Conservation (phyloP, 768 basidiomycete genomes). For the Suillus brevipes region DNA sequence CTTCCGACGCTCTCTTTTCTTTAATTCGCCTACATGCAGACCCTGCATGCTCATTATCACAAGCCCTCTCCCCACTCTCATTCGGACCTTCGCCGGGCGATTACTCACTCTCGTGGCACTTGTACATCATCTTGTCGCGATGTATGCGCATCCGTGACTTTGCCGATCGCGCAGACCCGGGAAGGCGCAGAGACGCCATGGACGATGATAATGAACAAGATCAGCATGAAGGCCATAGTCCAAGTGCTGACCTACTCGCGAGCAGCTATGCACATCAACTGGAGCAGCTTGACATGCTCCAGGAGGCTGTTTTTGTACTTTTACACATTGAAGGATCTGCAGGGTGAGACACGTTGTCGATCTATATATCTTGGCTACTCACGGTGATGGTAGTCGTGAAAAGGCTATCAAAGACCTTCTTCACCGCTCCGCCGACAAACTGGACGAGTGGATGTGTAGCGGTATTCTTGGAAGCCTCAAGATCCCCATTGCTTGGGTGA, state of each 20-base stretch:
- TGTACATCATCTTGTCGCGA: constrained; percentile 84
- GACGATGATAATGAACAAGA: constrained; percentile 45
- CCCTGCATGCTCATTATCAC: constrained; percentile 67
- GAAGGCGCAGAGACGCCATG: constrained; percentile 34
- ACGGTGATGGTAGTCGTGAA: constrained; percentile 57
- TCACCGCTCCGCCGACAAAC: constrained; percentile 58
- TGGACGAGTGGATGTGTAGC: constrained; percentile 73
- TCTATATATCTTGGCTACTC: constrained; percentile 9
- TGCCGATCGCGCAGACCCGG: constrained; percentile 68
- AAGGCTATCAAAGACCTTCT: constrained; percentile 83
- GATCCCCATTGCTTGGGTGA: constrained; percentile 85
- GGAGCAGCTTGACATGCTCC: constrained; percentile 76
- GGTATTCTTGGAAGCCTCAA: constrained; percentile 75
- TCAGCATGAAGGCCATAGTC: constrained; percentile 72
- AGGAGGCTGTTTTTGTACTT: constrained; percentile 86
- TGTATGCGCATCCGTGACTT: constrained; percentile 85
- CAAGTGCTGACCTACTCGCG: constrained; percentile 79
- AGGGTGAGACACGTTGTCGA: constrained; percentile 53
- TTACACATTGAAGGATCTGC: constrained; percentile 81
- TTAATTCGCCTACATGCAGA: constrained; percentile 80
- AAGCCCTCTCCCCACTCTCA: constrained; percentile 68
- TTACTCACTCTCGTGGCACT: constrained; percentile 86
- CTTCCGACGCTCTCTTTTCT: constrained; percentile 76
- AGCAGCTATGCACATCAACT: constrained; percentile 86
- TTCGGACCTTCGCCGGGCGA: constrained; percentile 78